These are phyloP conservation scores for Solanum pinnatisectum DNA, from an alignment of 257 asterid genomes.

Conservation along the genomic window DNA sequence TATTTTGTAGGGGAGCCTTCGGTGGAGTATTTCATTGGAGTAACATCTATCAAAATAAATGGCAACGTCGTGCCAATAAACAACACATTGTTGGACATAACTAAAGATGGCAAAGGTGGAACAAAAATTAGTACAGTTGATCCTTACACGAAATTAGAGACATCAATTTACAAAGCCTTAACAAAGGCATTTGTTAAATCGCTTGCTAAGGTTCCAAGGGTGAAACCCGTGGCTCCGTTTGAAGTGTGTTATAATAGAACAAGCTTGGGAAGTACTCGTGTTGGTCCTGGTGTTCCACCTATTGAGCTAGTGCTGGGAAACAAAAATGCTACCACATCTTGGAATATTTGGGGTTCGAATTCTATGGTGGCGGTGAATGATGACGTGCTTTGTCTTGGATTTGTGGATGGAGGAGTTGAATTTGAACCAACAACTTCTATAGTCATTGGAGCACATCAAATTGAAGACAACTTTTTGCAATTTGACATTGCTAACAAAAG, in stretches of 20 bases:
- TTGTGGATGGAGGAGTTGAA: not conserved
- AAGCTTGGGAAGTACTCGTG: slow-evolving; percentile 13
- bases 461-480: slow-evolving; percentile 19
- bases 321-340: not conserved
- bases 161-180: not conserved
- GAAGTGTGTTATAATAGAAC: slow-evolving; percentile 34
- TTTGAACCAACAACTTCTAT: slow-evolving; percentile 23
- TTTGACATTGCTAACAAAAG: slow-evolving; percentile 21
- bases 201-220: slow-evolving; percentile 23
- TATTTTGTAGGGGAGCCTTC: slow-evolving; percentile 13
- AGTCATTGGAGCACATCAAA: slow-evolving; percentile 24
- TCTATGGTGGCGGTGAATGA: slow-evolving; percentile 4
- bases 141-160: not conserved
- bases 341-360: slow-evolving; percentile 5
- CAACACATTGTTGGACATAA: not conserved
- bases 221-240: slow-evolving; percentile 34
- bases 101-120: not conserved
- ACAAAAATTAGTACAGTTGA: not conserved
- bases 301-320: slow-evolving; percentile 35
- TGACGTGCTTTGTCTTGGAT: not conserved
- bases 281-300: slow-evolving; percentile 34
- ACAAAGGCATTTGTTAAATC: slow-evolving; percentile 31
- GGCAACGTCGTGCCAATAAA: not conserved
- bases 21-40: slow-evolving; percentile 36
- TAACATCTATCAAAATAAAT: not conserved